Evolutionary conservation across 768 basidiomycete species (phyloP).

Genomic region (Tricholoma furcatifolium): DNA sequence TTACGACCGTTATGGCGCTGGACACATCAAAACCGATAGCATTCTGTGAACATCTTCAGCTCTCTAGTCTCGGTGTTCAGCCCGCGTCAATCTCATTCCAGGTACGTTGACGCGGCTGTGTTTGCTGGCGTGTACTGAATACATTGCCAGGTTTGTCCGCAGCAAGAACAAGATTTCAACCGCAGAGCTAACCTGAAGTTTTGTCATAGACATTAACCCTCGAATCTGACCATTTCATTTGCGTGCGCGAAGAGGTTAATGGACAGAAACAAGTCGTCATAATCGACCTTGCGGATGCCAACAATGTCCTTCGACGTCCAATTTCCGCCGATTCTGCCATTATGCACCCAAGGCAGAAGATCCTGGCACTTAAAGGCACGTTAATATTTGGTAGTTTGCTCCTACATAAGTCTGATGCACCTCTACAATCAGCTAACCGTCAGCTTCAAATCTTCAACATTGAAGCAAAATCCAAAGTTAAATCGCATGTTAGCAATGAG

Average conservation of each 20-base stretch:
- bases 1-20: slow-evolving; percentile 37
- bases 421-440: slow-evolving; percentile 72
- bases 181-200: neutral
- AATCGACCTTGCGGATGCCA: slow-evolving; percentile 95
- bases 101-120: slow-evolving; percentile 50
- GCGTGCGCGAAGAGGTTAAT: slow-evolving; percentile 92
- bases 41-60: slow-evolving; percentile 89
- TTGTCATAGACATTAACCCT: slow-evolving; percentile 77
- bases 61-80: slow-evolving; percentile 94
- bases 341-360: slow-evolving; percentile 97
- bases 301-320: slow-evolving; percentile 93
- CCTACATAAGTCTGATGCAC: slow-evolving; percentile 13
- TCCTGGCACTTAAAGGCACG: slow-evolving; percentile 90
- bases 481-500: slow-evolving; percentile 89
- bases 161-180: slow-evolving; percentile 2
- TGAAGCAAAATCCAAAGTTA: slow-evolving; percentile 96
- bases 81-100: slow-evolving; percentile 97
- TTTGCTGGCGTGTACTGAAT: slow-evolving; percentile 33
- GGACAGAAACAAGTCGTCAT: slow-evolving; percentile 99
- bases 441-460: slow-evolving; percentile 99
- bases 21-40: slow-evolving; percentile 76
- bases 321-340: slow-evolving; percentile 99
- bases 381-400: slow-evolving; percentile 4
- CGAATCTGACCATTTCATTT: slow-evolving; percentile 98
- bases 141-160: slow-evolving; percentile 29